These are phyloP conservation scores for Dichomitus squalens DNA, from an alignment of 1,284 basidiomycete genomes.

Conservation along the genomic window DNA sequence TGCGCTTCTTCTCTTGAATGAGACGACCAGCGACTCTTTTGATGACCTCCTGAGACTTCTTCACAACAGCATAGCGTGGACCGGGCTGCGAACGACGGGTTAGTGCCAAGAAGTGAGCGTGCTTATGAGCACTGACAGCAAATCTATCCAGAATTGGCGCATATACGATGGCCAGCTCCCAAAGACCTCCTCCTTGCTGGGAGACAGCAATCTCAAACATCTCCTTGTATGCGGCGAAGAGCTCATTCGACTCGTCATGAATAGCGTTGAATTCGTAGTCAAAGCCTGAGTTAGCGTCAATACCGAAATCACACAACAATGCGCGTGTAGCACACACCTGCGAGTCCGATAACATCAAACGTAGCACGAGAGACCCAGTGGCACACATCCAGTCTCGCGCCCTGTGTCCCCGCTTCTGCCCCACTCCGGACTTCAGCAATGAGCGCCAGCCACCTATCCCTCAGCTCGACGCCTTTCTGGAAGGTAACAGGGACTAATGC, in stretches of 20 bases:
- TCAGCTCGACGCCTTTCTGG: constrained; percentile 63
- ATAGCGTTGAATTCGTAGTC: constrained; percentile 81
- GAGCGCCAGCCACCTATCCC: constrained; percentile 57
- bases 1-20: constrained; percentile 72
- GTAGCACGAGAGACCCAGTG: constrained; percentile 77
- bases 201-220: constrained; percentile 78
- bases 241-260: constrained; percentile 71
- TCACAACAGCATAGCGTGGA: constrained; percentile 32
- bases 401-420: constrained; percentile 20
- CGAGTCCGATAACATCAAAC: constrained; percentile 80
- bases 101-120: background rate
- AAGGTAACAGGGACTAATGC: constrained; percentile 72
- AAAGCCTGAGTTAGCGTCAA: constrained; percentile 52
- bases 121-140: constrained; percentile 21
- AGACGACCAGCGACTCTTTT: constrained; percentile 66
- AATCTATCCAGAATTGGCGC: constrained; percentile 57
- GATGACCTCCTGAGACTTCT: constrained; percentile 63
- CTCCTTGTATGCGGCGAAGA: constrained; percentile 76
- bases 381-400: constrained; percentile 59
- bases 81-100: constrained; percentile 4
- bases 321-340: constrained; percentile 45
- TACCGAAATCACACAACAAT: background rate
- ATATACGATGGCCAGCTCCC: constrained; percentile 57
- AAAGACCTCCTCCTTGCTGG: constrained; percentile 46
- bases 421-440: constrained; percentile 29